Conservation (phyloP, 352 stramenopile genomes). For the Globisporangium cederbergense region DNA sequence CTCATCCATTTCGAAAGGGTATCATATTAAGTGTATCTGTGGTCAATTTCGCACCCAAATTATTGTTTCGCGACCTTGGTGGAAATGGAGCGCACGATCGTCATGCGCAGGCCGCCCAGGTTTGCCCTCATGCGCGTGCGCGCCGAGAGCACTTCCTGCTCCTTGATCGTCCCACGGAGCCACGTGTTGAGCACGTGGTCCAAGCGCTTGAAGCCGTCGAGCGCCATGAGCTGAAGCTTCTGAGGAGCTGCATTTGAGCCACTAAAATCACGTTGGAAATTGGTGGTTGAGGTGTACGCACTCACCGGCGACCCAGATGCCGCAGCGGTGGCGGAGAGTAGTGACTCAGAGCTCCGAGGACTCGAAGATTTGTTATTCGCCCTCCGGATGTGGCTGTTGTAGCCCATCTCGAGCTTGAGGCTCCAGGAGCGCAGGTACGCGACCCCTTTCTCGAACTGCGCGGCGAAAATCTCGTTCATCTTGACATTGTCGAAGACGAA, state of each 20-base stretch:
- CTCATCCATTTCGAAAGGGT: too few species aligned
- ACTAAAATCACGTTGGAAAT: neutral
- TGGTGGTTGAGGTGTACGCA: neutral
- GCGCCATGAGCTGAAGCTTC: slow-evolving; percentile 8
- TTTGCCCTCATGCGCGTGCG: slow-evolving; percentile 14
- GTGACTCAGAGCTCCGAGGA: neutral
- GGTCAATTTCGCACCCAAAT: too few species aligned
- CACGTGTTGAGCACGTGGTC: slow-evolving; percentile 17
- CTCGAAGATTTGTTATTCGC: neutral
- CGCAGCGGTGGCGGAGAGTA: neutral
- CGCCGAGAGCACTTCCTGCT: slow-evolving; percentile 11
- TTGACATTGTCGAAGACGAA: slow-evolving; percentile 42
- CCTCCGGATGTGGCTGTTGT: slow-evolving; percentile 24
- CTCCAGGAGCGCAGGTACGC: slow-evolving; percentile 45
- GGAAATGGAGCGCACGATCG: slow-evolving; percentile 18
- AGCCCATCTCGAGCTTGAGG: slow-evolving; percentile 46
- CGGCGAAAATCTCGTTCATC: slow-evolving; percentile 35
- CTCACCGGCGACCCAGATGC: neutral
- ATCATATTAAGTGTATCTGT: too few species aligned
- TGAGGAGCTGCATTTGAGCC: neutral
- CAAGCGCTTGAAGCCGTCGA: slow-evolving; percentile 20
- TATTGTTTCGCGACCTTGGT: slow-evolving; percentile 1
- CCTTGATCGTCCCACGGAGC: slow-evolving; percentile 8
- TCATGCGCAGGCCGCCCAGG: slow-evolving; percentile 16
- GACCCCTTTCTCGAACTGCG: slow-evolving; percentile 47